Evolutionary conservation across 2,329 filamentous ascomycete species (phyloP).

Genomic region (Aspergillus fructus): DNA sequence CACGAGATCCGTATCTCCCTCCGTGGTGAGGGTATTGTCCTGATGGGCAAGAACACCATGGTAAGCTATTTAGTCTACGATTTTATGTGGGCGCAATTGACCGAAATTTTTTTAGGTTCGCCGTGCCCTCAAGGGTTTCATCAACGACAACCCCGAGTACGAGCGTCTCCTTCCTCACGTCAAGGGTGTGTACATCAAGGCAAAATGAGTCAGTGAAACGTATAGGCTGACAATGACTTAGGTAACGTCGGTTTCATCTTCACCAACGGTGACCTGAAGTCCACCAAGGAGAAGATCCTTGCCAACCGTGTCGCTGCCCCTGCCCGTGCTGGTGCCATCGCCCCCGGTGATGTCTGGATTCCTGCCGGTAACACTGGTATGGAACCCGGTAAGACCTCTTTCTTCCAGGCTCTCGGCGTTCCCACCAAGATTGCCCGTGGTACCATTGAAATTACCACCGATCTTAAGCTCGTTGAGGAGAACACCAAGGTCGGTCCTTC

Average conservation of each 20-base stretch:
- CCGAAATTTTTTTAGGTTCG: conserved; percentile 63
- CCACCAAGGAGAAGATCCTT: conserved; percentile 88
- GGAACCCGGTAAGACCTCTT: conserved; percentile 99
- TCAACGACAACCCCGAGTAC: conserved; percentile 89
- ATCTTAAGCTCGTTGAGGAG: conserved; percentile 96
- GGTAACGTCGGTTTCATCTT: conserved; percentile 99
- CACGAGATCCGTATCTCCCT: conserved; percentile 97
- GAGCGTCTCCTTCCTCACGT: conserved; percentile 95
- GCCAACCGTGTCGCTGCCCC: conserved; percentile 96
- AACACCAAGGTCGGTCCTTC: conserved; percentile 94
- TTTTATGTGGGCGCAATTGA: conserved; percentile 5
- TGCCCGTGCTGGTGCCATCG: conserved; percentile 95
- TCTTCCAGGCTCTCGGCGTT: conserved; percentile 99
- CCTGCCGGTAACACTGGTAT: conserved; percentile 99
- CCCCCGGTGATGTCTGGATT: conserved; percentile 88
- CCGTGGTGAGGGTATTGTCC: conserved; percentile 86
- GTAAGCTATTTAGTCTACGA: conserved; percentile 49
- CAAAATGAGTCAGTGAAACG: neutral
- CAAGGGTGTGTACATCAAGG: conserved; percentile 58
- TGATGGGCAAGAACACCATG: conserved; percentile 99
- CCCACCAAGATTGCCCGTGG: conserved; percentile 99
- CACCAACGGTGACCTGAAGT: conserved; percentile 96
- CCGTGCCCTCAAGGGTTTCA: conserved; percentile 94
- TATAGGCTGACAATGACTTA: conserved; percentile 21
- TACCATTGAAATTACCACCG: conserved; percentile 99